Percentiles rank a stretch among this genome's conserved stretches.
Conservation (phyloP, 768 basidiomycete genomes). For the Rhodotorula sphaerocarpa region DNA sequence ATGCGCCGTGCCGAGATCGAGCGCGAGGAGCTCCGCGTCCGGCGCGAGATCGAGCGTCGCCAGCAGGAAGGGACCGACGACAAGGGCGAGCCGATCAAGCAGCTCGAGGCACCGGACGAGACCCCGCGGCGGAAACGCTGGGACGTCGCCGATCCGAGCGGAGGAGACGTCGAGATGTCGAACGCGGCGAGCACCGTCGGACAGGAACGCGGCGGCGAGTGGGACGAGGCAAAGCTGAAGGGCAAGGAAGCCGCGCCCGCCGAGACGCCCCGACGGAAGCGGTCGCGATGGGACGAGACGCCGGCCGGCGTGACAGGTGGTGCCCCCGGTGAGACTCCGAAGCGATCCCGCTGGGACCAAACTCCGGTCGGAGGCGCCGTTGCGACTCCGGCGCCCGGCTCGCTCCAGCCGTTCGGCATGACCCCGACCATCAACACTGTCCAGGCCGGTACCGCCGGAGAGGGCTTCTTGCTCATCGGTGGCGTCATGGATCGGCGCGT, state of each 20-base stretch:
- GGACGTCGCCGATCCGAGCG: slow-evolving; percentile 51
- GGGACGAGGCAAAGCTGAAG: slow-evolving; percentile 44
- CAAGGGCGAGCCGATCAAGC: slow-evolving; percentile 59
- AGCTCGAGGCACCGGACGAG: slow-evolving; percentile 69
- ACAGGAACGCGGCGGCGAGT: slow-evolving; percentile 56
- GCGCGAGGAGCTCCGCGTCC: slow-evolving; percentile 66
- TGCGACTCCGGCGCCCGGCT: slow-evolving; percentile 44
- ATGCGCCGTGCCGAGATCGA: slow-evolving; percentile 86
- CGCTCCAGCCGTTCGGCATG: slow-evolving; percentile 43
- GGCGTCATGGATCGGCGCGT: slow-evolving; percentile 88
- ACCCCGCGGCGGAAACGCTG: slow-evolving; percentile 61
- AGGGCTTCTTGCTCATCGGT: slow-evolving; percentile 39
- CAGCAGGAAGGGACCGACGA: slow-evolving; percentile 53
- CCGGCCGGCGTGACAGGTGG: slow-evolving; percentile 55
- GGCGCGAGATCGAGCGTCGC: slow-evolving; percentile 78
- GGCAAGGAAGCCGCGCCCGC: slow-evolving; percentile 54
- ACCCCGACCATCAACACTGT: slow-evolving; percentile 35
- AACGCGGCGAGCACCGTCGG: slow-evolving; percentile 58
- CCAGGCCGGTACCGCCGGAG: slow-evolving; percentile 30
- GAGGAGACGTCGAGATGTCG: slow-evolving; percentile 49
- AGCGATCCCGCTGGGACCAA: slow-evolving; percentile 95
- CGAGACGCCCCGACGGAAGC: slow-evolving; percentile 76
- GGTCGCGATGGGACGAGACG: slow-evolving; percentile 92
- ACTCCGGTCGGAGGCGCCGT: slow-evolving; percentile 61
- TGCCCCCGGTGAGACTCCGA: slow-evolving; percentile 59